Base-by-base conservation (phyloP, 352 stramenopile species). In the Phytophthora citrophthora region DNA sequence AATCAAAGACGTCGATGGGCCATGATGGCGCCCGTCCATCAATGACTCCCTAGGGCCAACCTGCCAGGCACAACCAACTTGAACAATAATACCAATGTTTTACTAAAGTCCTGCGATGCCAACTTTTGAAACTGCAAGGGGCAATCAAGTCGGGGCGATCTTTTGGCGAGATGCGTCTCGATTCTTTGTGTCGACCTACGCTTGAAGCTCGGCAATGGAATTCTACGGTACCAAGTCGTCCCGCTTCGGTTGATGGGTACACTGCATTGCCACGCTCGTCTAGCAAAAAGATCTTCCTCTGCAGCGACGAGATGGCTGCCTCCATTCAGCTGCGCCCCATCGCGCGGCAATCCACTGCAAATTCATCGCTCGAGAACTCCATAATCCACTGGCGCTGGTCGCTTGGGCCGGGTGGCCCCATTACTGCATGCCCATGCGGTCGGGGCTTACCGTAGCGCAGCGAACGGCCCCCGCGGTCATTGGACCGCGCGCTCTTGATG, bases 241-340 rank as follows among this genome's bases (percentile, higher is more conserved):
- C 51, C 59, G 46, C 39, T 44, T 57, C 47, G 11, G 49, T 64
- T 70, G 54, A 67, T 71, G 43, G 56, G 57, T 67, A 67, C 49
- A 49, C 9, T 45, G 34, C 48, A 27, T 10, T 27, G 32, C 31
- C 13, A n/a, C 44, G 27, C 41, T 29, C 51, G 44, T 50, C 49
- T 67, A 67, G 55, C 55, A 62, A 71, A 63, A 61, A 61, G 46
- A 64, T 64, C 40, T 45, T 43, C 12, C 13, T 45, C 5, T 34
- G 46, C 27, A 52, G n/a, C 32, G 9, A 2, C 13, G 26, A 47
- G 23, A 67, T 71, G 63, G 63, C 63, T 71, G 20, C 49, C 24
- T 54, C n/a, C n/a, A 7, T 26, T 7, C 47, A 62, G 61, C 51
- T 64, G 53, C 45, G 38, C 36, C 52, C 54, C 48, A 54, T 56